phyloP scores from a whole-genome alignment of 2,329 filamentous ascomycete genomes.

The Colletotrichum phormii region DNA sequence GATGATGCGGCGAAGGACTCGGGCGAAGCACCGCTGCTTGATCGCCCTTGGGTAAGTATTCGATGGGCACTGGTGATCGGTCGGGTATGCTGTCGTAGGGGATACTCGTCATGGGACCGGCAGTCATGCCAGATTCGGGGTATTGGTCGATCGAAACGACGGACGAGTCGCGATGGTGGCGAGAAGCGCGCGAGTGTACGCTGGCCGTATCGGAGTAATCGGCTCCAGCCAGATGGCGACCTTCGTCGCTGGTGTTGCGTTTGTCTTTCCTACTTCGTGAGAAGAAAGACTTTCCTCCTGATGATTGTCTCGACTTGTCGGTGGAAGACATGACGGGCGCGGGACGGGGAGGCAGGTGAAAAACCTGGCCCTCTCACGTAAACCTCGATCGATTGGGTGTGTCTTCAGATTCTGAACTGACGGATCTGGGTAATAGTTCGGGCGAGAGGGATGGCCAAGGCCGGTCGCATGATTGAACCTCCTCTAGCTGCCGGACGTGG shows the following conservation, averaged over 20 bases:
- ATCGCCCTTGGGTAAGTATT: constrained; percentile 77
- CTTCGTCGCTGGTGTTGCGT: constrained; percentile 70
- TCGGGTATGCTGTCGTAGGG: constrained; percentile 83
- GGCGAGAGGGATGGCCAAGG: constrained; percentile 43
- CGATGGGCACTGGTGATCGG: constrained; percentile 77
- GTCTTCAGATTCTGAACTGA: constrained; percentile 32
- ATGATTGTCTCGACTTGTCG: constrained; percentile 86
- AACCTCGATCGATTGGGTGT: constrained; percentile 27
- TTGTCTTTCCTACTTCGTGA: constrained; percentile 84
- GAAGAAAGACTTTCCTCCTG: constrained; percentile 83
- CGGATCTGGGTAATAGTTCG: constrained; percentile 31
- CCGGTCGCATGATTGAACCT: constrained; percentile 53
- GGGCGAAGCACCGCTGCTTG: constrained; percentile 74
- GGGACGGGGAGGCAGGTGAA: constrained; percentile 36
- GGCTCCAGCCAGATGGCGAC: constrained; percentile 63
- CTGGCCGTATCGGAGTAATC: constrained; percentile 70
- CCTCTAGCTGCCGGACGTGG: constrained; percentile 31
- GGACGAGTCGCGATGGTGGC: constrained; percentile 82
- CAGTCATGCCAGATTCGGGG: constrained; percentile 74
- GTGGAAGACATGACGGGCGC: constrained; percentile 66
- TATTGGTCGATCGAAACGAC: constrained; percentile 77
- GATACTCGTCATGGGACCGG: constrained; percentile 88
- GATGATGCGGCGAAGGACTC: constrained; percentile 79
- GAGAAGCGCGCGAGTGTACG: constrained; percentile 76
- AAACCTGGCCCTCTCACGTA: constrained; percentile 35